Percentiles rank a stretch among this genome's conserved stretches.
These are phyloP conservation scores for Annulohypoxylon maeteangense DNA, from an alignment of 495 filamentous ascomycete species.

Conservation along the genomic window DNA sequence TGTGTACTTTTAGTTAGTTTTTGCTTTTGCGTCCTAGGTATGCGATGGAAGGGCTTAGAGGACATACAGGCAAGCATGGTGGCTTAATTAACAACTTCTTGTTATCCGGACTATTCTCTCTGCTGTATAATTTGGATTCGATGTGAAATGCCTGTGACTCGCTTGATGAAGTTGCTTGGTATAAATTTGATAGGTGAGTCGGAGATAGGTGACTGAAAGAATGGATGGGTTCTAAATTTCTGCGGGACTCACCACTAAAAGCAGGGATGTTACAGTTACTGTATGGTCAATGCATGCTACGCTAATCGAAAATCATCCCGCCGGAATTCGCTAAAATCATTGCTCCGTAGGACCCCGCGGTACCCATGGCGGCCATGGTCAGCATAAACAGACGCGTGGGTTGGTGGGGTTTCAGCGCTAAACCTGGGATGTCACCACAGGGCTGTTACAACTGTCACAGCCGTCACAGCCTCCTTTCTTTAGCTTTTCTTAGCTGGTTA, in stretches of 20 bases:
- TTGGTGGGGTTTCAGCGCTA: conserved; percentile 23
- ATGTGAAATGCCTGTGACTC: neutral
- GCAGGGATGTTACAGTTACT: conserved; percentile 5
- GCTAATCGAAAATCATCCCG: conserved; percentile 26
- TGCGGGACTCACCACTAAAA: neutral
- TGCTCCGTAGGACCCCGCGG: conserved; percentile 35
- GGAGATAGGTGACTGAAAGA: neutral
- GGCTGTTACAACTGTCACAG: neutral
- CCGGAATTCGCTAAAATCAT: conserved; percentile 46
- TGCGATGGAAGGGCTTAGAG: conserved; percentile 41
- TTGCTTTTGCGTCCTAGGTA: neutral
- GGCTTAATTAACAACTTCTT: conserved; percentile 11
- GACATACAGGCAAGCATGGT: conserved; percentile 76
- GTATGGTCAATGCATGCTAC: neutral
- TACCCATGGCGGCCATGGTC: neutral
- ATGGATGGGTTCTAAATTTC: conserved; percentile 7
- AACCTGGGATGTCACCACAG: neutral
- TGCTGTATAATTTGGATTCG: neutral
- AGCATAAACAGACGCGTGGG: conserved; percentile 9
- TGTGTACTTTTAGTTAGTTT: conserved; percentile 50
- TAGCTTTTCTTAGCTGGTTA: conserved; percentile 21
- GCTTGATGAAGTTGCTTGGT: neutral
- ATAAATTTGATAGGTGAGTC: neutral
- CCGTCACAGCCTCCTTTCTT: conserved; percentile 45
- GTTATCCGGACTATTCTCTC: neutral